These are phyloP conservation scores for Trichodelitschia bisporula DNA, from an alignment of 495 filamentous ascomycete genomes.

Conservation along the genomic window DNA sequence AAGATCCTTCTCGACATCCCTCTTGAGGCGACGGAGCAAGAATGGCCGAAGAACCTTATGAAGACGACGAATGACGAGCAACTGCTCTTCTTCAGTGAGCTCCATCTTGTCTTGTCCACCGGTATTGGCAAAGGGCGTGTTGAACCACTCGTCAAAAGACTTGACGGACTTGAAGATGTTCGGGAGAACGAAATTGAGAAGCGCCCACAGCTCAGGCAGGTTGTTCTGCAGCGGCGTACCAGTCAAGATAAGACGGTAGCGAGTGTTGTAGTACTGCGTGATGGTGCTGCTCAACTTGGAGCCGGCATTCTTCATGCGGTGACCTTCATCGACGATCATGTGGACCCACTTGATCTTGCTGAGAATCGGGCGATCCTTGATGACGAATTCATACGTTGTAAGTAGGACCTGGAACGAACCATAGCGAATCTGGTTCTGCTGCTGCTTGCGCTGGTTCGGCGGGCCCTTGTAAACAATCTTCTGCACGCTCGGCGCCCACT, in stretches of 20 bases:
- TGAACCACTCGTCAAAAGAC: constrained; percentile 99
- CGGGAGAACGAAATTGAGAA: constrained; percentile 93
- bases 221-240: constrained; percentile 97
- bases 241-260: constrained; percentile 88
- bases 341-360: constrained; percentile 98
- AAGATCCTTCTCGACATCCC: constrained; percentile 95
- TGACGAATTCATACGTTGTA: constrained; percentile 98
- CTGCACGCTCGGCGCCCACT: constrained; percentile 75
- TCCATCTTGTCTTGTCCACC: constrained; percentile 97
- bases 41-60: constrained; percentile 96
- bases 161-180: constrained; percentile 99
- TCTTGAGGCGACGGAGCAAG: constrained; percentile 93
- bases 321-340: constrained; percentile 98
- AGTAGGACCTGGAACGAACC: constrained; percentile 88
- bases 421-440: constrained; percentile 82
- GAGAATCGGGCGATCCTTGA: constrained; percentile 84
- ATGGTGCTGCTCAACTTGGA: constrained; percentile 91
- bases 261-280: constrained; percentile 78
- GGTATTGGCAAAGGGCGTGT: constrained; percentile 95
- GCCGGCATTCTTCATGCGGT: constrained; percentile 98
- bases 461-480: constrained; percentile 94
- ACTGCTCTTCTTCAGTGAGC: constrained; percentile 93
- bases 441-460: constrained; percentile 64
- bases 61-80: constrained; percentile 91
- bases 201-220: constrained; percentile 80